Conservation (phyloP, 768 basidiomycete species). For the Hirschioporus abietinus region DNA sequence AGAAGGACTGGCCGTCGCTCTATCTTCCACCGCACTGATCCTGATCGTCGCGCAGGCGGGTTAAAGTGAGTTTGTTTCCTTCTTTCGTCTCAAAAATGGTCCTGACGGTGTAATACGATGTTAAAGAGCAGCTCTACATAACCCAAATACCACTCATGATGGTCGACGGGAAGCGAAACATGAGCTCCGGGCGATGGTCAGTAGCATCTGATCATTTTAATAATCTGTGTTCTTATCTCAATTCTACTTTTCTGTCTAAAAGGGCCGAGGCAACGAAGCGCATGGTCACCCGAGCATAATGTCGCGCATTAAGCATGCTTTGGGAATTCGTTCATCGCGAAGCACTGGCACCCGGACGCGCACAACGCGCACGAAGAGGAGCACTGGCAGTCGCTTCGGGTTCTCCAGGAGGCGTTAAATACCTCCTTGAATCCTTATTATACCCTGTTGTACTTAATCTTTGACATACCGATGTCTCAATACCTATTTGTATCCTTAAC, state of each 20-base stretch:
- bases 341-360: neutral
- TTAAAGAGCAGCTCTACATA: constrained; percentile 35
- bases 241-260: neutral
- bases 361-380: neutral
- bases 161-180: constrained; percentile 42
- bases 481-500: too few species aligned
- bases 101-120: neutral
- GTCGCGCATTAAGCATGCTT: constrained; percentile 44
- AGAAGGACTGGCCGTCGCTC: neutral
- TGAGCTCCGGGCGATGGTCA: constrained; percentile 42
- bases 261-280: constrained; percentile 38
- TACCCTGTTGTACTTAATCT: neutral
- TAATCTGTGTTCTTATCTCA: neutral
- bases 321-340: constrained; percentile 39
- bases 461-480: neutral
- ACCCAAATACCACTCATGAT: constrained; percentile 42
- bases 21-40: constrained; percentile 8
- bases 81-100: neutral
- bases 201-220: constrained; percentile 12
- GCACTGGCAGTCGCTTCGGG: neutral
- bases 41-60: constrained; percentile 11
- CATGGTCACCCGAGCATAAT: constrained; percentile 39
- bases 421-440: neutral
- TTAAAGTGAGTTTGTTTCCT: constrained; percentile 3
- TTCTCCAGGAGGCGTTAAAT: neutral